These are phyloP conservation scores for Eucalyptus guilfoylei DNA, from an alignment of 345 rosid genomes.

Conservation along the genomic window DNA sequence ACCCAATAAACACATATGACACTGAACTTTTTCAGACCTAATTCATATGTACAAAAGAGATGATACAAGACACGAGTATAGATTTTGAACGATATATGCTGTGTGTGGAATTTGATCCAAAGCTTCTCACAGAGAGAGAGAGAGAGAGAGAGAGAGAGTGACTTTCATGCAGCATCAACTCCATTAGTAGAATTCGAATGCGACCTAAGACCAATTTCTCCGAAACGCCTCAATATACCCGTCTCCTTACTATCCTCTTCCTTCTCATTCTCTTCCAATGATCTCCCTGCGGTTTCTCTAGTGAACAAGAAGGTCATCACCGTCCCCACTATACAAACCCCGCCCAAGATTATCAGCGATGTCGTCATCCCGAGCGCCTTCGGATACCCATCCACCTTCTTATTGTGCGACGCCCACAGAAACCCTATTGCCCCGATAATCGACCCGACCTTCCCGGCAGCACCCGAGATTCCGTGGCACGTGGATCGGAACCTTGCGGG, in stretches of 20 bases:
- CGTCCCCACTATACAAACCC: background rate
- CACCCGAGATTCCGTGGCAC: slow-evolving; percentile 75
- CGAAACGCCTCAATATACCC: background rate
- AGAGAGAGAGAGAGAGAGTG: background rate
- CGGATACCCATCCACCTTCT: background rate
- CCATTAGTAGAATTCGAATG: background rate
- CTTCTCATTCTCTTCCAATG: slow-evolving; percentile 60
- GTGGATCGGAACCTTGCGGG: slow-evolving; percentile 81
- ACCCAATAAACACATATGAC: background rate
- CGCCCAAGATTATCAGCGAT: slow-evolving; percentile 1
- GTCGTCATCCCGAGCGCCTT: slow-evolving; percentile 21
- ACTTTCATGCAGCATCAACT: background rate
- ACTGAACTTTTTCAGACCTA: background rate
- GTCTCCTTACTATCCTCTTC: background rate
- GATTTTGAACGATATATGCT: background rate
- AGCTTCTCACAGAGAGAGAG: background rate
- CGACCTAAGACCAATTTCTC: background rate
- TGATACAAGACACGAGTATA: background rate
- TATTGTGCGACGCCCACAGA: slow-evolving; percentile 22
- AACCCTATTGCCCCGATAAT: slow-evolving; percentile 53
- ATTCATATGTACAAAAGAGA: background rate
- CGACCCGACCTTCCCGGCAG: slow-evolving; percentile 67
- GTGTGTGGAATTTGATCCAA: background rate
- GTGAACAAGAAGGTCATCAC: slow-evolving; percentile 38
- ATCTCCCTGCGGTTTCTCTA: slow-evolving; percentile 58